Percentiles rank a stretch among this genome's conserved stretches.
Evolutionary conservation across 1,139 yeast species (phyloP).

Genomic region (Schwanniomyces etchellsii): DNA sequence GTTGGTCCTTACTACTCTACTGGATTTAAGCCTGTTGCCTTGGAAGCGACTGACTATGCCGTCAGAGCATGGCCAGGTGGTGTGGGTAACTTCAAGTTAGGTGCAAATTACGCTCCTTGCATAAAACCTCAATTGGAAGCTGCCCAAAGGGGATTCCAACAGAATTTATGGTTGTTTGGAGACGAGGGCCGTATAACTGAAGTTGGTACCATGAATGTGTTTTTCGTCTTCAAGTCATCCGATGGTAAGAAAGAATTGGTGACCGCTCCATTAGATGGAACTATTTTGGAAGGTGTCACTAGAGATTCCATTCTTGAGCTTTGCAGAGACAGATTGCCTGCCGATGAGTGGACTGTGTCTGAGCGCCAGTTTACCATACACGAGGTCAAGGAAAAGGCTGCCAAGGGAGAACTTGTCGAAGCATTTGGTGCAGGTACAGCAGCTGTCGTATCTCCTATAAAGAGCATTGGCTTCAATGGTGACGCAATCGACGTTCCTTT

Average conservation of each 20-base stretch:
- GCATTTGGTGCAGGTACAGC: slow-evolving; percentile 98
- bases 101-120: slow-evolving; percentile 97
- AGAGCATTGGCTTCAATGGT: slow-evolving; percentile 77
- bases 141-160: slow-evolving; percentile 84
- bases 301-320: slow-evolving; percentile 81
- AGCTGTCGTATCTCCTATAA: slow-evolving; percentile 91
- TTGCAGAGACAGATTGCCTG: slow-evolving; percentile 67
- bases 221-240: slow-evolving; percentile 70
- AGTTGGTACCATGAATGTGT: slow-evolving; percentile 96
- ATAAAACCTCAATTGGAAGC: slow-evolving; percentile 86
- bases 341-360: slow-evolving; percentile 68
- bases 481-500: slow-evolving; percentile 70
- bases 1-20: slow-evolving; percentile 91
- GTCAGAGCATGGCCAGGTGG: slow-evolving; percentile 99
- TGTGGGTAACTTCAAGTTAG: slow-evolving; percentile 90
- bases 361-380: slow-evolving; percentile 80
- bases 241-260: slow-evolving; percentile 87
- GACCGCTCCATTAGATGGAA: slow-evolving; percentile 96
- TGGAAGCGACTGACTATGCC: slow-evolving; percentile 92
- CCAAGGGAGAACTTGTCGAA: slow-evolving; percentile 79
- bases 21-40: slow-evolving; percentile 88
- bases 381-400: slow-evolving; percentile 75
- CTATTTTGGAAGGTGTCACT: slow-evolving; percentile 94
- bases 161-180: slow-evolving; percentile 94
- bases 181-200: slow-evolving; percentile 87